phyloP scores from a whole-genome alignment of 805 yeast genomes.

The Candida suzukii region DNA sequence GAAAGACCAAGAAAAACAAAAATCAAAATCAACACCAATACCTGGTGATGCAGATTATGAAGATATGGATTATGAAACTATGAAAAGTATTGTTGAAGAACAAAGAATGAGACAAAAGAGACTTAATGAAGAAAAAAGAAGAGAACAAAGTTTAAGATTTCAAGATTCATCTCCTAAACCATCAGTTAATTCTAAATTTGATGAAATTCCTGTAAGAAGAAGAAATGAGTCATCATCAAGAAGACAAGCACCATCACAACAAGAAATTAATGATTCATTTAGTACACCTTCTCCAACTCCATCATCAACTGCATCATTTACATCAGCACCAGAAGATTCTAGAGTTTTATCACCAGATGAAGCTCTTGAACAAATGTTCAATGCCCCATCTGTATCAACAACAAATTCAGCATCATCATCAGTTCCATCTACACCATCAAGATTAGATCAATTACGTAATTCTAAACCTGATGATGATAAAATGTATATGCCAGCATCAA shows the following conservation, averaged over 20 bases:
- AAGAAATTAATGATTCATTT: no score
- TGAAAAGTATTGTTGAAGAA: constrained; percentile 28
- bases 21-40: constrained; percentile 26
- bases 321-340: not conserved
- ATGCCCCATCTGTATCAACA: constrained; percentile 7
- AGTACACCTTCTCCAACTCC: not conserved
- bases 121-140: constrained; percentile 12
- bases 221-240: constrained; percentile 20
- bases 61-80: constrained; percentile 35
- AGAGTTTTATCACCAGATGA: constrained; percentile 7
- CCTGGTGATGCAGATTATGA: constrained; percentile 38
- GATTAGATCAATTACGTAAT: constrained; percentile 7
- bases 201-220: constrained; percentile 11
- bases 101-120: constrained; percentile 33
- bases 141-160: constrained; percentile 2
- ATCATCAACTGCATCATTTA: not conserved
- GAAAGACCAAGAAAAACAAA: constrained; percentile 48
- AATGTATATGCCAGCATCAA: constrained; percentile 19
- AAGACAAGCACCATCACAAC: not conserved
- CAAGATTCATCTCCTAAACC: not conserved
- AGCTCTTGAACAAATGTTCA: constrained; percentile 24
- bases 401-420: not conserved
- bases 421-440: constrained; percentile 1
- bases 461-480: constrained; percentile 9
- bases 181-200: constrained; percentile 3